A percentile compares a stretch with the other conserved stretches of the same genome.
Conservation (phyloP, 2,329 filamentous ascomycete genomes). For the Fusarium sarcochroum region DNA sequence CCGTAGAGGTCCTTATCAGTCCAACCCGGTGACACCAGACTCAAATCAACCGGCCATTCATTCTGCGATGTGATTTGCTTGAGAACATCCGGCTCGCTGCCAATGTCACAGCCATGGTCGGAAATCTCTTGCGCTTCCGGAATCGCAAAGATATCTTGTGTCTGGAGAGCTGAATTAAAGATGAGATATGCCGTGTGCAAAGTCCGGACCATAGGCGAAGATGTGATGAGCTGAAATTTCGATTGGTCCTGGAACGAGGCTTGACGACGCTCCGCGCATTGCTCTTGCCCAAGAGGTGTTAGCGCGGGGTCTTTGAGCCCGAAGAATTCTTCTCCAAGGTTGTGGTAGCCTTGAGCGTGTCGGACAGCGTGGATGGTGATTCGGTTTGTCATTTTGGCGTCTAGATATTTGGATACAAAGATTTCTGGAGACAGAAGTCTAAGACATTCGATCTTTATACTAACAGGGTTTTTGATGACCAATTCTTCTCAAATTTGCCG, state of each 20-base stretch:
- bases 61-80: constrained; percentile 3
- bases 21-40: constrained; percentile 25
- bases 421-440: no score
- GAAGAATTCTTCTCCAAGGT: constrained; percentile 40
- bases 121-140: constrained; percentile 39
- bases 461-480: constrained; percentile 1
- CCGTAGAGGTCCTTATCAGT: constrained; percentile 33
- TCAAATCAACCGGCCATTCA: constrained; percentile 33
- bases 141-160: constrained; percentile 28
- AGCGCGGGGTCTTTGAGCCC: constrained; percentile 31
- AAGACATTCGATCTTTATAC: constrained; percentile 1
- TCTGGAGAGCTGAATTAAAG: constrained; percentile 23
- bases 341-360: constrained; percentile 39
- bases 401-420: neutral
- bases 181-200: constrained; percentile 33
- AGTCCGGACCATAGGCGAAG: constrained; percentile 31
- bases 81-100: constrained; percentile 9
- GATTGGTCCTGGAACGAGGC: constrained; percentile 37
- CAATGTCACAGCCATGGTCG: constrained; percentile 37
- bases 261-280: constrained; percentile 28
- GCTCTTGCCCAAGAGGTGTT: constrained; percentile 37
- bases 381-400: constrained; percentile 18
- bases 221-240: constrained; percentile 32
- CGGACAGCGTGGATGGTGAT: constrained; percentile 33
- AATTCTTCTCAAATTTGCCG: constrained; percentile 10